phyloP scores from a whole-genome alignment of 495 filamentous ascomycete genomes.

The Penicillium steckii region DNA sequence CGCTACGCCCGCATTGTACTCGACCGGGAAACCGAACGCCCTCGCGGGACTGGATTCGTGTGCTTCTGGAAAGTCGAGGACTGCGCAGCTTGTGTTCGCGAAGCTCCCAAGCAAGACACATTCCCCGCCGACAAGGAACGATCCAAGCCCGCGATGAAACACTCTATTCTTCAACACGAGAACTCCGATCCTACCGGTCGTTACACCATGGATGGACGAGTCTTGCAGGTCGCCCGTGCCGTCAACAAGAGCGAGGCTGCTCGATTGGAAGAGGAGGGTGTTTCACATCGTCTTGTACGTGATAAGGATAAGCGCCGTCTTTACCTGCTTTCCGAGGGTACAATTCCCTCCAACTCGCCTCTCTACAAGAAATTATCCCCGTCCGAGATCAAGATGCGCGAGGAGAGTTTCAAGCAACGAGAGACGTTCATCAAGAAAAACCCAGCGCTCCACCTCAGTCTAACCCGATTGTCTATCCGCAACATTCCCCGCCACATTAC shows the following conservation, averaged over 20 bases:
- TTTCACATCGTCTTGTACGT: conserved; percentile 60
- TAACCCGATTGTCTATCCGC: conserved; percentile 90
- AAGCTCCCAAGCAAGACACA: conserved; percentile 59
- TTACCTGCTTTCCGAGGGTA: conserved; percentile 86
- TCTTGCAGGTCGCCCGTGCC: conserved; percentile 79
- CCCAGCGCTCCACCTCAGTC: conserved; percentile 81
- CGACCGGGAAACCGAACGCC: conserved; percentile 77
- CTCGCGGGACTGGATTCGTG: conserved; percentile 91
- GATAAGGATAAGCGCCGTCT: conserved; percentile 90
- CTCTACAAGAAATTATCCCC: conserved; percentile 74
- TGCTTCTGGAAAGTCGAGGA: conserved; percentile 82
- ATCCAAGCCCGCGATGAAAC: conserved; percentile 49
- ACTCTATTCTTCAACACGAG: conserved; percentile 83
- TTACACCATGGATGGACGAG: conserved; percentile 87
- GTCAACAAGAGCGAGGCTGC: conserved; percentile 77
- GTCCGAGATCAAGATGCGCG: conserved; percentile 81
- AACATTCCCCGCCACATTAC: conserved; percentile 84
- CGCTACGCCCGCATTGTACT: conserved; percentile 88
- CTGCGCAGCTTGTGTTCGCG: conserved; percentile 66
- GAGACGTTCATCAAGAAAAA: conserved; percentile 88
- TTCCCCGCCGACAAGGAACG: conserved; percentile 35
- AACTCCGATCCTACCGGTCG: conserved; percentile 69
- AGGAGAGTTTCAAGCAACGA: conserved; percentile 83
- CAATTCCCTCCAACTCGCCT: conserved; percentile 66
- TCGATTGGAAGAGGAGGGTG: conserved; percentile 68